A percentile compares a stretch with the other conserved stretches of the same genome.
Conservation (phyloP, 208 protist species). For the Acanthamoeba castellanii region DNA sequence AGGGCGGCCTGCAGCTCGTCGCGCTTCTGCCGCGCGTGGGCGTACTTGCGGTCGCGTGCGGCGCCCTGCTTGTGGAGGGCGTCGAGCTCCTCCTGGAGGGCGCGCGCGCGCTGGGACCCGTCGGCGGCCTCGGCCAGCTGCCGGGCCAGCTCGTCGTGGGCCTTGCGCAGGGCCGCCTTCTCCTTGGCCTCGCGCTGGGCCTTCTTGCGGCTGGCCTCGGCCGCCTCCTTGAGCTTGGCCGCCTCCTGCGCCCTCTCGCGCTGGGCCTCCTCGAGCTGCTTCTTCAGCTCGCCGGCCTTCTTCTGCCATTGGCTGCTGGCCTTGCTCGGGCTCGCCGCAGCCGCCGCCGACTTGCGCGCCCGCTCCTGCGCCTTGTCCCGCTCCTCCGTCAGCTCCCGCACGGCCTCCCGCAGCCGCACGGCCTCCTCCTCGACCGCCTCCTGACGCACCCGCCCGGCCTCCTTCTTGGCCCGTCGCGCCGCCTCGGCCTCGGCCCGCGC, state of each 20-base stretch:
- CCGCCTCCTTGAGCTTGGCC: neutral
- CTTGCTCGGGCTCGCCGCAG: conserved; percentile 14
- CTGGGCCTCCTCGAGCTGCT: conserved; percentile 31
- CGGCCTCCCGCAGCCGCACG: neutral
- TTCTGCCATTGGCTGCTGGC: conserved; percentile 3
- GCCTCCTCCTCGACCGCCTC: neutral
- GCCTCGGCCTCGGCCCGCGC: neutral
- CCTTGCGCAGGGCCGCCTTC: conserved; percentile 38
- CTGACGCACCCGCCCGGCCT: neutral
- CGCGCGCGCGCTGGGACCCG: neutral
- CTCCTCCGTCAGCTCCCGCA: neutral
- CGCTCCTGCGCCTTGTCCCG: neutral
- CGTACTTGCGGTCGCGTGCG: neutral
- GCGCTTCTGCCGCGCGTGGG: neutral
- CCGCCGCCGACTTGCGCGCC: neutral
- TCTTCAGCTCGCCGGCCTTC: conserved; percentile 36
- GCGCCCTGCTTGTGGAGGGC: neutral
- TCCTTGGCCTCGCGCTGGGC: conserved; percentile 32
- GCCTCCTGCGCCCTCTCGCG: conserved; percentile 3
- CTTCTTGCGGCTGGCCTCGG: conserved; percentile 37
- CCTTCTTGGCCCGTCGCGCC: neutral
- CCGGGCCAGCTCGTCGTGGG: neutral
- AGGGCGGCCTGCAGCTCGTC: neutral
- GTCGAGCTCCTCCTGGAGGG: conserved; percentile 7
- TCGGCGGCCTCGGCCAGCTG: neutral